Conservation (phyloP, 139 green algal genomes). For the Trebouxia sp. region DNA sequence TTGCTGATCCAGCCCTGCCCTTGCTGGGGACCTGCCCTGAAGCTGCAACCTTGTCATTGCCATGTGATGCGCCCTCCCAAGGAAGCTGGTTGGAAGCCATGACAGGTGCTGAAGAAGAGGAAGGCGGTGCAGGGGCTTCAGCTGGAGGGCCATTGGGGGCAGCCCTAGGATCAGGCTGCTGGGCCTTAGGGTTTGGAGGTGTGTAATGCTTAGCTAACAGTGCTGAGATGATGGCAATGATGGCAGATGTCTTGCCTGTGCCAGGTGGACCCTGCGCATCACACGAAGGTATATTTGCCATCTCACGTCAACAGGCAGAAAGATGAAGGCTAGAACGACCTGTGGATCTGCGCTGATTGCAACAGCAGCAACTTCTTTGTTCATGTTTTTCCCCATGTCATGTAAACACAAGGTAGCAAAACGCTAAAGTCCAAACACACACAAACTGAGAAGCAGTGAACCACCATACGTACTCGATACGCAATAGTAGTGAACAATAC, state of each 20-base stretch:
- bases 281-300: too few relatives aligned
- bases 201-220: conserved; percentile 42
- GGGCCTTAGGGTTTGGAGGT: not conserved
- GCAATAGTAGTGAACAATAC: too few relatives aligned
- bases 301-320: too few relatives aligned
- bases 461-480: too few relatives aligned
- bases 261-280: conserved; percentile 63
- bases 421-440: too few relatives aligned
- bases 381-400: not conserved
- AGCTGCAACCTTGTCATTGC: not conserved
- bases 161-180: not conserved
- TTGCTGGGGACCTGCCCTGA: not conserved
- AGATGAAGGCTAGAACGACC: not conserved
- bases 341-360: not conserved
- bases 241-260: conserved; percentile 68
- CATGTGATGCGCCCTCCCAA: not conserved
- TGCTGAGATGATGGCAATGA: conserved; percentile 64
- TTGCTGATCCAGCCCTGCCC: not conserved
- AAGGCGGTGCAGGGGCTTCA: not conserved
- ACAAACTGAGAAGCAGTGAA: too few relatives aligned
- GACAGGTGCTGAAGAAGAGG: conserved; percentile 6
- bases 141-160: not conserved
- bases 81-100: not conserved
- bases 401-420: not conserved
- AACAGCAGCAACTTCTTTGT: not conserved